Conservation (phyloP, 2,329 filamentous ascomycete species). For the Plenodomus tracheiphilus region DNA sequence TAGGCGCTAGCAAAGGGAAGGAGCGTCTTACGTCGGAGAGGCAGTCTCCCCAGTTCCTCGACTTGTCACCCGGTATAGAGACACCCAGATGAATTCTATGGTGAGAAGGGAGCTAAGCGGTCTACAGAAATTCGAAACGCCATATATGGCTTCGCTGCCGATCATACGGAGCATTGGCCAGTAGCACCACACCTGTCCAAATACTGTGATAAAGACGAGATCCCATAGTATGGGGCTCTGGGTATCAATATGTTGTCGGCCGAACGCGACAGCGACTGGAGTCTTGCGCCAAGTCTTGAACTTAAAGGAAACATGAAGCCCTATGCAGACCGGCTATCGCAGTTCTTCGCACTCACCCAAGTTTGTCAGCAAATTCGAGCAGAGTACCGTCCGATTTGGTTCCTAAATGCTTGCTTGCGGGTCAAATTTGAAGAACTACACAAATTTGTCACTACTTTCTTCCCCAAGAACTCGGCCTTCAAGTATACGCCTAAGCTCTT, state of each 20-base stretch:
- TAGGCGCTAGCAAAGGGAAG: neutral
- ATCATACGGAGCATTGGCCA: neutral
- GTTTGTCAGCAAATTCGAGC: constrained; percentile 1
- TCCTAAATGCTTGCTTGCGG: neutral
- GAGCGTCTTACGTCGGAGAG: neutral
- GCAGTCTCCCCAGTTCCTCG: neutral
- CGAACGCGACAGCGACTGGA: neutral
- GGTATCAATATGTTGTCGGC: no score
- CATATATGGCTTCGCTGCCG: neutral
- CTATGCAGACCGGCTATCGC: neutral
- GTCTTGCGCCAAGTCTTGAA: neutral
- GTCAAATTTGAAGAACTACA: neutral
- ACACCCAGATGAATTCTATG: neutral
- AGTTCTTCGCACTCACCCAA: neutral
- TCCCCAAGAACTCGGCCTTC: neutral
- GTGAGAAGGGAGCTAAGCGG: neutral
- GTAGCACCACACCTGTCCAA: neutral
- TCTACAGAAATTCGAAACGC: neutral
- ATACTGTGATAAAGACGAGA: neutral
- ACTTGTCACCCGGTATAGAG: neutral
- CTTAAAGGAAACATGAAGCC: neutral
- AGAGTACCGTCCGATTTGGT: constrained; percentile 6
- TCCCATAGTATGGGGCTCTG: no score
- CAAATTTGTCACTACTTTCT: neutral
- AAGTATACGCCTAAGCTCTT: neutral